Base-by-base conservation (phyloP, 371 early-diverging fungal genomes). In the Mucor sp. region DNA sequence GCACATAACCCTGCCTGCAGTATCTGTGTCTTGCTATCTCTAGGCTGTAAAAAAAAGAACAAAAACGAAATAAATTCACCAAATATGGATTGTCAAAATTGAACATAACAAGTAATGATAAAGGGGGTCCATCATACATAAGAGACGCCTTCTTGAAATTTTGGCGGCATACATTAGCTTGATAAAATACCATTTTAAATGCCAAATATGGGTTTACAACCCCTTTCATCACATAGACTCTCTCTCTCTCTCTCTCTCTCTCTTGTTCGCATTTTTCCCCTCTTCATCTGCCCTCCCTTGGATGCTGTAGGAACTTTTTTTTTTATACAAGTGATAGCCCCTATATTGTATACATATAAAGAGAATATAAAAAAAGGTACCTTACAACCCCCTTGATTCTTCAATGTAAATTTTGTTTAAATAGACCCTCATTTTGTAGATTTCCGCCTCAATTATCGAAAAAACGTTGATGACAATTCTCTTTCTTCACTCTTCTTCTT, bases 41-140 rank as follows among this genome's bases (percentile, higher is more conserved):
- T 50, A 25, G 8, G n/a, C 23, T 37, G 37, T 37, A 37, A 48
- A 56, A 69, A 64, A 69, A 65, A 43, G 70, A 65, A 63, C 61
- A 70, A 62, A 70, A 65, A 58, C 58, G 65, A 64, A 67, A 67
- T 71, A 67, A 71, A 71, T 63, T 71, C 62, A 66, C 71, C 71
- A 71, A 55, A 71, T 67, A 62, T 71, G 72, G 68, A 28, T 39
- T 71, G 71, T 71, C 71, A 71, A 67, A 71, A 67, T 63, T 53
- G 27, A 55, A 71, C 68, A 67, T 67, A 67, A 60, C 63, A 67
- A 58, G 71, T 63, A 71, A 71, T 67, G 44, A 66, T 67, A 71
- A 71, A 71, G 71, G 71, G 37, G 71, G 71, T 27, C 37, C 27
- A 56, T 23, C 50, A 50, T 25, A 50, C 50, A 50, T 50, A 50